Evolutionary conservation across 2,329 filamentous ascomycete genomes (phyloP), one percentile per base, ranked within the genome.

Genomic region (Plectosphaerella cucumerina): DNA sequence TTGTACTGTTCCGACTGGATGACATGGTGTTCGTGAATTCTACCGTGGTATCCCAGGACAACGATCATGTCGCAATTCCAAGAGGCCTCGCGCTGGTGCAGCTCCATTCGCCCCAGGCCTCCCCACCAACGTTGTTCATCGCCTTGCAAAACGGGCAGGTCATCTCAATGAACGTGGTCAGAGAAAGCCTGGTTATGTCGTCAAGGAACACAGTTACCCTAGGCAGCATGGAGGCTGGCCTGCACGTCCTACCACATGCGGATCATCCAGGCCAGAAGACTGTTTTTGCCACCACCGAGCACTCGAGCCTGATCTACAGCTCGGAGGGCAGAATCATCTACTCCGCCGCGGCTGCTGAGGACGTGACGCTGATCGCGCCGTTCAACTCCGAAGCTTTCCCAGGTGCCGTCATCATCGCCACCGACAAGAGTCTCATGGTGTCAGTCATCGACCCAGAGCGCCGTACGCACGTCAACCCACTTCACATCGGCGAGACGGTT

Each of bases 61-160:
- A 81, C 22, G 85, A 92, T 51, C 85, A 83, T 42, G 80, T 87
- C 8, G 90, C 90, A 1, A 85, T 97, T 23, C 92, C 94, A 1
- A 81, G 93, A 55, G 90, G 91, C 48, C 78, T 97, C 23, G 82
- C 86, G 0, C 78, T 97, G 8, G 86, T 89, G 5, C 85, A 92
- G 54, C 78, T 97, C 4, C 80, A 97, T 43, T 85, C 86, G 14
- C 75, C 77, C 6, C 60, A 70, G 8, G 50, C 67, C 9, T 69
- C 73, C 6, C 81, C 80, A 0, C 87, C 90, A 1, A 96, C 89
- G 0, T 76, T 99, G 0, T 88, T 99, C 54, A 80, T 96, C 31
- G 89, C 93, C 12, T 88, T 97, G 80, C 90, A 95, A 45, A 93
- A 97, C 67, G 94, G 94, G 4, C 90, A 88, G 54, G 88, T 99